Percentiles rank a stretch among this genome's conserved stretches.
These are phyloP conservation scores for Phytopythium kandeliae DNA, from an alignment of 352 stramenopile genomes.

Conservation along the genomic window DNA sequence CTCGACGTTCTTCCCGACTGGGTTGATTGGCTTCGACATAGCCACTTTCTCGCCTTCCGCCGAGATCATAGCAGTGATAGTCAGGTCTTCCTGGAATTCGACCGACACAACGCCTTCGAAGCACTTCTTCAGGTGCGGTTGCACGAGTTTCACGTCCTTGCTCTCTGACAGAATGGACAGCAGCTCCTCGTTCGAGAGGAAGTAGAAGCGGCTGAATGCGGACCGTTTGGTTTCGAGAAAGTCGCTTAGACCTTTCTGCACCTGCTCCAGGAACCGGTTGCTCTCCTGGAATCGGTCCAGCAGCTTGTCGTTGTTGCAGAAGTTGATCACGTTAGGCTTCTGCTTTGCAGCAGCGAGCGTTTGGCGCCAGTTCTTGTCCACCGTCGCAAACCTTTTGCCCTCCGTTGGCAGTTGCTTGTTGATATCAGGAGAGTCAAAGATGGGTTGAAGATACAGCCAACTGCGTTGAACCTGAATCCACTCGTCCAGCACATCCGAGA, in stretches of 20 bases:
- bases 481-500: conserved; percentile 93
- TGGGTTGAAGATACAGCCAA: conserved; percentile 95
- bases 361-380: conserved; percentile 95
- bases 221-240: conserved; percentile 91
- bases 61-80: conserved; percentile 91
- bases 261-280: conserved; percentile 92
- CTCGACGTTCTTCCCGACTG: conserved; percentile 91
- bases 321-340: conserved; percentile 90
- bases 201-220: conserved; percentile 92
- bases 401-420: conserved; percentile 95
- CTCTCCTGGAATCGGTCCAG: conserved; percentile 92
- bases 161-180: conserved; percentile 91
- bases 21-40: conserved; percentile 82
- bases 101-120: conserved; percentile 93
- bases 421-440: conserved; percentile 95
- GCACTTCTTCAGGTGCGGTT: conserved; percentile 93
- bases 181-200: conserved; percentile 93
- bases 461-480: conserved; percentile 94
- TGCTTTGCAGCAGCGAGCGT: conserved; percentile 83
- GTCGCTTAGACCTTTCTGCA: conserved; percentile 90
- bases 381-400: conserved; percentile 92
- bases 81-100: conserved; percentile 82
- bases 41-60: conserved; percentile 87
- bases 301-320: conserved; percentile 90
- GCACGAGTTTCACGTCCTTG: conserved; percentile 91